Base-by-base conservation (phyloP, 2,329 filamentous ascomycete species). In the Claviceps spartinae region DNA sequence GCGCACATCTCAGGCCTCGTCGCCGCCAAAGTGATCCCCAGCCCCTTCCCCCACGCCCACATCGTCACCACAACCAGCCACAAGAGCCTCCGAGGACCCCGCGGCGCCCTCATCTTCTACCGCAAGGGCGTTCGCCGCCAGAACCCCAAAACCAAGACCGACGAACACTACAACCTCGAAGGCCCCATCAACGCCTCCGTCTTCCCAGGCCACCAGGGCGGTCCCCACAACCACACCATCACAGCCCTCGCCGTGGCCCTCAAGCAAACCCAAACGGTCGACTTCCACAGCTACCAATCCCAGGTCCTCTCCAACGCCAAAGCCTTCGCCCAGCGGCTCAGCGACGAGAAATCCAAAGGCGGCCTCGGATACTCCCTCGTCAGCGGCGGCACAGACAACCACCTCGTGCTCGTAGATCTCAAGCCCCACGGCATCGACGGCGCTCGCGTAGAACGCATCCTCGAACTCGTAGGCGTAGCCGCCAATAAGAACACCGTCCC, bases 401-500 rank as follows among this genome's bases (percentile, higher is more conserved):
- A 98, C 72, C 83, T 98, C 57, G 86, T 98, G 11, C 79, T 98
- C 18, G 76, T 93, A 48, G 93, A 98, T 68, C 79, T 98, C 49
- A 95, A 95, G 73, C 82, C 87, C 40, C 86, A 93, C 65, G 77
- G 78, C 53, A 82, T 98, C 55, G 93, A 98, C 64, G 90, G 90
- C 59, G 85, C 86, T 24, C 84, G 90, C 50, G 88, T 95, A 14
- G 90, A 96, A 73, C 83, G 88, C 47, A 83, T 95, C 16, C 78
- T 96, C 24, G 90, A 96, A 67, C 81, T 95, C 47, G 88, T 94
- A 58, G 91, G 91, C 61, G 91, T 97, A 50, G 93, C 93, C n/a
- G 86, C 87, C 66, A 98, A 98, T 78, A 98, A 98, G 79, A 98
- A 98, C 74, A 96, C 93, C 7, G 91, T 96, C 0, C 93, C 93